phyloP scores from a whole-genome alignment of 805 yeast species.

The Saccharomycopsis sp. region DNA sequence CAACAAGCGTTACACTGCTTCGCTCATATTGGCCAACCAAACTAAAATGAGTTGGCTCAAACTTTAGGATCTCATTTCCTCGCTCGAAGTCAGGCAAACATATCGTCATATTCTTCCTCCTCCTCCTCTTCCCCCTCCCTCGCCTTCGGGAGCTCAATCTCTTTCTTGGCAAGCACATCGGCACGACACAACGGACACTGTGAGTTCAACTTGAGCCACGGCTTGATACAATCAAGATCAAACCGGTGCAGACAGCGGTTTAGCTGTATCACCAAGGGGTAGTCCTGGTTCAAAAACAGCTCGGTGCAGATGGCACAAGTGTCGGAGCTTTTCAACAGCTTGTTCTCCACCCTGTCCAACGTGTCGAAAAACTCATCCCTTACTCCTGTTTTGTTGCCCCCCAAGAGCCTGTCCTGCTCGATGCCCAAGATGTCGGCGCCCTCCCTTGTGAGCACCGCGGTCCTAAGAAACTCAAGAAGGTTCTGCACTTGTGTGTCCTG shows the following conservation, averaged over 20 bases:
- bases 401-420: no score
- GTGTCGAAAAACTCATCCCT: conserved; percentile 64
- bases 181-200: conserved; percentile 86
- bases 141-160: conserved; percentile 24
- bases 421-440: no score
- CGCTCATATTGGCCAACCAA: no score
- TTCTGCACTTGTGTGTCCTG: no score
- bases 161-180: conserved; percentile 49
- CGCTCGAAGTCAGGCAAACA: conserved; percentile 17
- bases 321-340: conserved; percentile 38
- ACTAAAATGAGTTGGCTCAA: no score
- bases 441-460: no score
- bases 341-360: conserved; percentile 57
- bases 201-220: conserved; percentile 69
- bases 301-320: conserved; percentile 82
- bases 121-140: conserved; percentile 16
- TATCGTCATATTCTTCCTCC: conserved; percentile 21
- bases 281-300: conserved; percentile 58
- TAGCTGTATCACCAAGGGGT: conserved; percentile 70
- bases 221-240: conserved; percentile 84
- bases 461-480: no score
- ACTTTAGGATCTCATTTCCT: no score
- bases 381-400: conserved; percentile 39
- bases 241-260: conserved; percentile 74
- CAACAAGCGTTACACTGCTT: no score